Base-by-base conservation (phyloP, 2,329 filamentous ascomycete species). In the Pseudofabraea citricarpa region DNA sequence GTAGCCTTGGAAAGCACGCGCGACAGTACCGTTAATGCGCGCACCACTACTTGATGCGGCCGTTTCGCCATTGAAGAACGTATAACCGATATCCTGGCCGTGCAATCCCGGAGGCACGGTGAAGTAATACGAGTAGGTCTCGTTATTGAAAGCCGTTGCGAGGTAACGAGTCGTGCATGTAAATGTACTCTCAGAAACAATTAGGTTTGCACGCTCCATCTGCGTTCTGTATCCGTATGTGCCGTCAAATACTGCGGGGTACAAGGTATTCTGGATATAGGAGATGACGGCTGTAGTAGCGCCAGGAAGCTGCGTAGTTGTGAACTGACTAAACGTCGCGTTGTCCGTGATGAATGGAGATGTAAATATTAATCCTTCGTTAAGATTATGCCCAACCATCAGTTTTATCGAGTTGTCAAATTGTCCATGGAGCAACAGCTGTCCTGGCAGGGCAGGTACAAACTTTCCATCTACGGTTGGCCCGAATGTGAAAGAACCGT, bases 141-240 rank as follows among this genome's bases (percentile, higher is more conserved):
- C 40, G 56, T 74, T 73, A 9, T 56, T 52, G 56, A 63, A 71
- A 6, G 69, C 74, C 2, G 59, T 61, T 43, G 67, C 65, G 4
- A 80, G 62, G 52, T 68, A 76, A 53, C 70, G 64, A 12, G 74
- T 69, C 51, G 75, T 75, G 66, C 77, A 80, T 23, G 62, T 61
- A 52, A 76, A 74, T 44, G 58, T 45, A 5, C 57, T 44, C 43
- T 80, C 76, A 10, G 66, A 56, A 29, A 66, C 57, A 9, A 72
- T 56, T 1, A 69, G 60, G 9, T 61, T 57, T 0, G 62, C 61
- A 7, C 76, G 71, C 10, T 56, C 59, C 48, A 68, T 68, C 27
- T 72, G 52, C 36, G 61, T 66, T 0, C 52, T 67, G 60, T 78
- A 80, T 8, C 56, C 56, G 21, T 67, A 60, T 3, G 57, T 61